Base-by-base conservation (phyloP, 768 basidiomycete species). In the Auriscalpium orientale region DNA sequence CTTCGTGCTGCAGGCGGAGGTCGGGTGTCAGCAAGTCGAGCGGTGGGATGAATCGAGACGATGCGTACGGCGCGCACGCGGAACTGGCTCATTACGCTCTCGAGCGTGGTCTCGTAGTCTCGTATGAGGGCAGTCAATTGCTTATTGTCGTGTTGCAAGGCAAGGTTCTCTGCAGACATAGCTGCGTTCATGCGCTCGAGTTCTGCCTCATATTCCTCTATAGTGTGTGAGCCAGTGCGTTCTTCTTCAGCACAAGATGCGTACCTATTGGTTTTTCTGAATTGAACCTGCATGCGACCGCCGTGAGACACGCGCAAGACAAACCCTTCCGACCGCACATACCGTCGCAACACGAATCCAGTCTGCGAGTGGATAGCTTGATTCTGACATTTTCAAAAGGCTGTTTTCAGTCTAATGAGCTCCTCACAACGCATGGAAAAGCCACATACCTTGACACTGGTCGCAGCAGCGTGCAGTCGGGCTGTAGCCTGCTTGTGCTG, bases 81-180 rank as follows among this genome's bases (percentile, higher is more conserved):
- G 72, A 99, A 99, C 55, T 79, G 78, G 56, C 85, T 82, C 97
- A 99, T 99, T 46, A 98, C 83, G 8, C 80, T 89, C 70, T 99
- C 97, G 35, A 99, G 74, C 0, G 95, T 98, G 66, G 91, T 89
- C 68, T 99, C 97, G 66, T 97, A 98, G 68, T 99, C 97, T 65
- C 94, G 94, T 64, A 98, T 86, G 53, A 99, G 75, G 6, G 79
- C 74, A 61, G 87, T 90, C 35, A 99, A 78, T 63, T 98, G 95
- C 68, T 97, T 95, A 76, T 98, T 99, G 72, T 98, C 97, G 63
- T 95, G 82, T 64, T 90, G 82, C 45, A 99, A 74, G 7, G 74
- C 72, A 62, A 89, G 86, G 67, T 98, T 99, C 69, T 99, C 95
- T 21, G 79, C 71, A 5, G 79, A 73, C 64, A 98, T 85, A 49